Evolutionary conservation across 2,329 filamentous ascomycete species (phyloP).

Genomic region (Alternaria arborescens): DNA sequence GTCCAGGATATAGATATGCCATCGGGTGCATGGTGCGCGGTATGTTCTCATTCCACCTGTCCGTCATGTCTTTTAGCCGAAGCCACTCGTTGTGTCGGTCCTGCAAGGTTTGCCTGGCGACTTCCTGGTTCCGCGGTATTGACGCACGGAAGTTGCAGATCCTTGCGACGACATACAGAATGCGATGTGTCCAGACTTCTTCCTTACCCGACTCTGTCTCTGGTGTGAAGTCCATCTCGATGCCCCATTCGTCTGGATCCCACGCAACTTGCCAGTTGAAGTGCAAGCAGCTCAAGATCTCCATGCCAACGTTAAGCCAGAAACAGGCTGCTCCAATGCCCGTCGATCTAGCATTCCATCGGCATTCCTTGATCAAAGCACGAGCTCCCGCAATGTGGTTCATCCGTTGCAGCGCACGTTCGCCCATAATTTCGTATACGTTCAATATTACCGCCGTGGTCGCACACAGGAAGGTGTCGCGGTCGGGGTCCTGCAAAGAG

Average conservation of each 20-base stretch:
- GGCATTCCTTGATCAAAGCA: constrained; percentile 86
- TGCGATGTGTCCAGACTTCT: constrained; percentile 87
- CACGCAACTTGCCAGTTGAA: constrained; percentile 88
- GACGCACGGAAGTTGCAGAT: constrained; percentile 84
- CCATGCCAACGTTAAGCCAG: constrained; percentile 91
- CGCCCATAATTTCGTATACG: constrained; percentile 92
- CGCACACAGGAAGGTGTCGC: constrained; percentile 84
- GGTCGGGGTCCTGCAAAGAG: constrained; percentile 81
- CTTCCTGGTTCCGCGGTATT: constrained; percentile 68
- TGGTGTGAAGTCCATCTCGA: constrained; percentile 76
- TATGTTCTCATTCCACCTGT: constrained; percentile 80
- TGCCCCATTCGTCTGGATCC: constrained; percentile 89
- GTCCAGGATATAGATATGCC: constrained; percentile 74
- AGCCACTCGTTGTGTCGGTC: constrained; percentile 79
- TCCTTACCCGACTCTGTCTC: constrained; percentile 70
- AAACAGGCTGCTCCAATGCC: constrained; percentile 90
- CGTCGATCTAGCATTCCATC: constrained; percentile 80
- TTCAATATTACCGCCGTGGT: constrained; percentile 88
- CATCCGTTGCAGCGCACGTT: constrained; percentile 80
- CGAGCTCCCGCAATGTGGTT: constrained; percentile 87
- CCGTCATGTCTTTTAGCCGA: constrained; percentile 79
- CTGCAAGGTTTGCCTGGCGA: constrained; percentile 68
- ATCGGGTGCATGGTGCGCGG: constrained; percentile 89
- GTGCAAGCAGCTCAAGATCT: constrained; percentile 85
- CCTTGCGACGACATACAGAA: constrained; percentile 87